Evolutionary conservation across 2,329 filamentous ascomycete genomes (phyloP).

Genomic region (Ceratocystis papillata): DNA sequence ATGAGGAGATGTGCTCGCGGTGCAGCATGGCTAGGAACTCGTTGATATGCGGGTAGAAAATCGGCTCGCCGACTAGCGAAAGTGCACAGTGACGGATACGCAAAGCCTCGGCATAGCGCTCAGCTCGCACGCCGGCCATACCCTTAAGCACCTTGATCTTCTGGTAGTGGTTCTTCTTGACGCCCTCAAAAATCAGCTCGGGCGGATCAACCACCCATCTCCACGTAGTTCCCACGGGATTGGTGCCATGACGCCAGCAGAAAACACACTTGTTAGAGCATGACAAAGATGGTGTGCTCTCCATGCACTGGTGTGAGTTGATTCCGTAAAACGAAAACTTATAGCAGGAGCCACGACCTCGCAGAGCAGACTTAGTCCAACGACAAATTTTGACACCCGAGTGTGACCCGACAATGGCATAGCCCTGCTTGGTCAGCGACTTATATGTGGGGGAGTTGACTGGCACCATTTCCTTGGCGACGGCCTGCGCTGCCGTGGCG

Average conservation of each 20-base stretch:
- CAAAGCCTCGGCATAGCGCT: slow-evolving; percentile 88
- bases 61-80: slow-evolving; percentile 89
- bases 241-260: slow-evolving; percentile 96
- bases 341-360: slow-evolving; percentile 90
- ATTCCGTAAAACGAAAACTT: slow-evolving; percentile 98
- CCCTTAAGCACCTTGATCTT: slow-evolving; percentile 97
- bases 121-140: slow-evolving; percentile 81
- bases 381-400: slow-evolving; percentile 96
- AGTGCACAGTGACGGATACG: slow-evolving; percentile 86
- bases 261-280: slow-evolving; percentile 99
- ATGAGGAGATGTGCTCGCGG: slow-evolving; percentile 75
- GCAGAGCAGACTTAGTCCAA: slow-evolving; percentile 94
- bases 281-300: slow-evolving; percentile 86
- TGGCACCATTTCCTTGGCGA: slow-evolving; percentile 84
- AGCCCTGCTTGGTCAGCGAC: slow-evolving; percentile 89
- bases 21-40: slow-evolving; percentile 78
- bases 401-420: slow-evolving; percentile 88
- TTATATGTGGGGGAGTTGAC: slow-evolving; percentile 78
- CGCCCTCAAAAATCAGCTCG: slow-evolving; percentile 77
- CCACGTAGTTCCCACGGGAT: slow-evolving; percentile 93
- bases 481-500: slow-evolving; percentile 33
- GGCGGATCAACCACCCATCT: slow-evolving; percentile 90
- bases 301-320: slow-evolving; percentile 94
- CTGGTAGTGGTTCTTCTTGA: slow-evolving; percentile 85
- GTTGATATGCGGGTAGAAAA: slow-evolving; percentile 97